phyloP scores from a whole-genome alignment of 2,329 filamentous ascomycete genomes.

The Pyrenochaeta sp. region DNA sequence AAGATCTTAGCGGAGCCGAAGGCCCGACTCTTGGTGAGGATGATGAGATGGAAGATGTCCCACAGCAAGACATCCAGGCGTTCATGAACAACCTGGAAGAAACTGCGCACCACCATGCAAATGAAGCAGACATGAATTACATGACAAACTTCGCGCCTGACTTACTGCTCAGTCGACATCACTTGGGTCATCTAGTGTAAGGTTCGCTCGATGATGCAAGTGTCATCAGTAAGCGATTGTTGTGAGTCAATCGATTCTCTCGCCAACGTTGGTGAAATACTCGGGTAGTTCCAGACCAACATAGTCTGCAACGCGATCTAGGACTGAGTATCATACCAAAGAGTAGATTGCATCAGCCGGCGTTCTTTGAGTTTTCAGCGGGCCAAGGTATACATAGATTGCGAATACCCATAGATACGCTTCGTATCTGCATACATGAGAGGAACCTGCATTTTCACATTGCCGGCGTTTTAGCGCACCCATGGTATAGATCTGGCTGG shows the following conservation, averaged over 20 bases:
- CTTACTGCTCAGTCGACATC: conserved; percentile 15
- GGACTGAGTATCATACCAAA: too few species aligned
- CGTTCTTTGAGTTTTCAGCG: too few species aligned
- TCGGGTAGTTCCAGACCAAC: too few species aligned
- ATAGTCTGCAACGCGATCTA: too few species aligned
- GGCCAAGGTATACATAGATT: too few species aligned
- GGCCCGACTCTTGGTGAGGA: conserved; percentile 8
- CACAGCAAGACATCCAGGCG: conserved; percentile 13
- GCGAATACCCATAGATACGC: too few species aligned
- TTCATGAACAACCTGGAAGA: conserved; percentile 24
- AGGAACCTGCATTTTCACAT: too few species aligned
- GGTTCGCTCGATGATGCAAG: neutral
- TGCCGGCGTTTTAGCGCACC: too few species aligned
- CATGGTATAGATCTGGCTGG: too few species aligned
- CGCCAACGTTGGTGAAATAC: too few species aligned
- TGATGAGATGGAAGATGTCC: conserved; percentile 23
- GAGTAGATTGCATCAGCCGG: too few species aligned
- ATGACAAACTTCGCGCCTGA: conserved; percentile 32
- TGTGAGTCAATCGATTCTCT: neutral
- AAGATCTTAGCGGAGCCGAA: conserved; percentile 5
- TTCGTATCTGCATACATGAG: too few species aligned
- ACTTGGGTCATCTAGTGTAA: conserved; percentile 14
- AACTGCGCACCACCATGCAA: conserved; percentile 6
- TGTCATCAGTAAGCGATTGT: neutral
- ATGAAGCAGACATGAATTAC: conserved; percentile 21